A percentile compares a stretch with the other conserved stretches of the same genome.
These are phyloP conservation scores for Phytophthora hibernalis DNA, from an alignment of 352 stramenopile genomes.

Conservation along the genomic window DNA sequence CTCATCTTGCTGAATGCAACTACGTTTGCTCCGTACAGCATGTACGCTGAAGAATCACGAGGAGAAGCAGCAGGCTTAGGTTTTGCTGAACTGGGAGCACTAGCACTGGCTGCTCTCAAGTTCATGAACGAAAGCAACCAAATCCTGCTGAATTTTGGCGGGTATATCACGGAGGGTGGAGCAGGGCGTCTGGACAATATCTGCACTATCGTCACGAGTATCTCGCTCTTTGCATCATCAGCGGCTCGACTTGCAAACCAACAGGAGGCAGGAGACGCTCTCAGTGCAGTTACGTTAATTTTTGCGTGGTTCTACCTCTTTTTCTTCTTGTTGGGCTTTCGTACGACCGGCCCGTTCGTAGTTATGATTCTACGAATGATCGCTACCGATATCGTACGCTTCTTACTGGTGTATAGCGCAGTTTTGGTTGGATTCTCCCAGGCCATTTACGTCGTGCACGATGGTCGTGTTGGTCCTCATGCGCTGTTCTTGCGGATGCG, in stretches of 20 bases:
- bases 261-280: constrained; percentile 51
- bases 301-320: constrained; percentile 73
- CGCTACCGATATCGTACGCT: constrained; percentile 61
- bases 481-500: constrained; percentile 53
- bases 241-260: constrained; percentile 25
- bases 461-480: constrained; percentile 40
- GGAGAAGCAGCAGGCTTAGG: constrained; percentile 34
- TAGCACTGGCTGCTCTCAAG: constrained; percentile 47
- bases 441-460: constrained; percentile 62
- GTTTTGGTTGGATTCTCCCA: constrained; percentile 65
- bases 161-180: constrained; percentile 53
- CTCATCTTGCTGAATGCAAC: constrained; percentile 51
- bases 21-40: constrained; percentile 52
- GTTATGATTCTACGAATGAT: constrained; percentile 79
- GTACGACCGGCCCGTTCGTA: constrained; percentile 67
- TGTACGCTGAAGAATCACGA: constrained; percentile 33
- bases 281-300: constrained; percentile 51
- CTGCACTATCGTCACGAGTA: constrained; percentile 48
- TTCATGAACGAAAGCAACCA: constrained; percentile 66
- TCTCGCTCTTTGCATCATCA: constrained; percentile 44
- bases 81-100: constrained; percentile 36
- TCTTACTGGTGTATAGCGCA: constrained; percentile 63
- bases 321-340: constrained; percentile 75
- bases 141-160: constrained; percentile 47
- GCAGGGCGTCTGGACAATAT: constrained; percentile 64